Percentiles rank a stretch among this genome's conserved stretches.
Conservation (phyloP, 257 asterid species). For the Scutellaria minor region DNA sequence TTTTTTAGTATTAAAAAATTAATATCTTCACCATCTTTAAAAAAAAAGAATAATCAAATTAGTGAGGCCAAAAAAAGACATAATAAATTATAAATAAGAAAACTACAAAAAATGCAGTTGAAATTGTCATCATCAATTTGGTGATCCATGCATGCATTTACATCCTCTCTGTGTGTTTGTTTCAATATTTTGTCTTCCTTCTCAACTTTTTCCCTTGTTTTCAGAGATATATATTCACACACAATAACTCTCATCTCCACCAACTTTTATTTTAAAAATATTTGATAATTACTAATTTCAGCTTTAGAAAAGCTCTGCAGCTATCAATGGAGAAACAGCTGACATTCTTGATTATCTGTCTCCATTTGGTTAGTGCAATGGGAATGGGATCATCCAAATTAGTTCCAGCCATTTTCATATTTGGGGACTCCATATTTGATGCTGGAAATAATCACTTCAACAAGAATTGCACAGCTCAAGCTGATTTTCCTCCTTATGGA, state of each 20-base stretch:
- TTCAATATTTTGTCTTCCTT: slow-evolving; percentile 39
- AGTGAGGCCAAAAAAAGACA: neutral
- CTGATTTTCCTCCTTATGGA: slow-evolving; percentile 86
- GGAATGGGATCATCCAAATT: slow-evolving; percentile 36
- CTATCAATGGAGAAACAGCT: slow-evolving; percentile 41
- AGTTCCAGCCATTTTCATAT: slow-evolving; percentile 57
- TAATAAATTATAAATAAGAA: slow-evolving; percentile 22
- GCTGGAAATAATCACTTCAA: slow-evolving; percentile 79
- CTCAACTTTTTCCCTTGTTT: slow-evolving; percentile 33
- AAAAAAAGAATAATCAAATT: neutral
- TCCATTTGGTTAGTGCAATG: slow-evolving; percentile 4
- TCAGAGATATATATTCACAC: neutral
- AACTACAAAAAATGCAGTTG: slow-evolving; percentile 41
- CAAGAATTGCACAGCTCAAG: slow-evolving; percentile 62
- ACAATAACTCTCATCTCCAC: neutral
- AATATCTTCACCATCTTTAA: neutral
- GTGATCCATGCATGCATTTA: slow-evolving; percentile 50
- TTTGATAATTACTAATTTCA: too few relatives aligned
- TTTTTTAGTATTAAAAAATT: neutral
- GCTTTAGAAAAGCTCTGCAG: too few relatives aligned
- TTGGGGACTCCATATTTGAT: slow-evolving; percentile 79
- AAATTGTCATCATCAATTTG: slow-evolving; percentile 25
- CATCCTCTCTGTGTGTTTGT: slow-evolving; percentile 49
- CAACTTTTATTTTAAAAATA: too few relatives aligned
- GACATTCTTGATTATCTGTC: slow-evolving; percentile 1